Evolutionary conservation across 768 basidiomycete genomes (phyloP).

Genomic region (Tylopilus cervinicoccineus): DNA sequence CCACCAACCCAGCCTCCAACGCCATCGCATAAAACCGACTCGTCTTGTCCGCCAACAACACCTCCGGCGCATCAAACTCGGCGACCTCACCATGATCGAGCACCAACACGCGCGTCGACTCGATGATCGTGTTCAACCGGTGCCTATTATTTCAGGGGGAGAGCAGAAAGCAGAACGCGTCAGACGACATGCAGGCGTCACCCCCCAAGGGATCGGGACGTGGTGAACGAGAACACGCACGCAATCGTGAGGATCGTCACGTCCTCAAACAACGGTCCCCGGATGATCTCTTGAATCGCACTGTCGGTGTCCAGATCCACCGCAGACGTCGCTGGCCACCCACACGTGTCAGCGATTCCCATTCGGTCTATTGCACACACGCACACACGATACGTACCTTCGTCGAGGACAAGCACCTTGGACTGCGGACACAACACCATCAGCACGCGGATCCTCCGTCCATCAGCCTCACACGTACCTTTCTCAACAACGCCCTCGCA

Average conservation of each 20-base stretch:
- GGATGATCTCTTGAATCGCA: slow-evolving; percentile 84
- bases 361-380: no score
- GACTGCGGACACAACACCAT: slow-evolving; percentile 39
- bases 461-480: no score
- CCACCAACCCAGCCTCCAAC: slow-evolving; percentile 54
- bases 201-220: no score
- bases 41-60: slow-evolving; percentile 52
- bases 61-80: slow-evolving; percentile 75
- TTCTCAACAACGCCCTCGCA: slow-evolving; percentile 76
- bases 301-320: slow-evolving; percentile 89
- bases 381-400: slow-evolving; percentile 64
- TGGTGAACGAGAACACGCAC: slow-evolving; percentile 37
- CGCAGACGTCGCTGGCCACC: slow-evolving; percentile 67
- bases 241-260: slow-evolving; percentile 88
- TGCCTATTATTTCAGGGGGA: slow-evolving; percentile 41
- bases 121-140: slow-evolving; percentile 79
- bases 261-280: slow-evolving; percentile 69
- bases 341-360: background rate
- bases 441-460: background rate
- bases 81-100: slow-evolving; percentile 77
- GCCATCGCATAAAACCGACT: slow-evolving; percentile 63
- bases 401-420: slow-evolving; percentile 90
- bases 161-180: background rate
- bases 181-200: no score
- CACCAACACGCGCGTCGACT: slow-evolving; percentile 78